Percentiles rank a stretch among this genome's conserved stretches.
Conservation (phyloP, 192 early-diverging fungal species). For the Phlyctochytrium planicorne region DNA sequence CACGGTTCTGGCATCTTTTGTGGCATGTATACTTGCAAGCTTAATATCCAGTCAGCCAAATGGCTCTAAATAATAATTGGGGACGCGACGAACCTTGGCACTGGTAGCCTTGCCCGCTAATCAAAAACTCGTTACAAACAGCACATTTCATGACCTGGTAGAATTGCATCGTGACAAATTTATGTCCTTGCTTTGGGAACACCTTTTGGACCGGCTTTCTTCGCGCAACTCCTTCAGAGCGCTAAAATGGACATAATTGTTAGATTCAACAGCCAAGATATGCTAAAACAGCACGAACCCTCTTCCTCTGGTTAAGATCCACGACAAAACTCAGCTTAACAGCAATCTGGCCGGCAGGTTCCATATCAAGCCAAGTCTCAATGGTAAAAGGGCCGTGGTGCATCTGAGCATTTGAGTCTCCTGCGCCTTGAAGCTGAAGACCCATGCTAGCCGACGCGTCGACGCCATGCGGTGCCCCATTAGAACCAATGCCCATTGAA, state of each 20-base stretch:
- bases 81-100: conserved; percentile 70
- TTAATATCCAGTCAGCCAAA: no score
- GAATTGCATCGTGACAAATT: conserved; percentile 85
- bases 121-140: conserved; percentile 90
- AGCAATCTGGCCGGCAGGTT: conserved; percentile 85
- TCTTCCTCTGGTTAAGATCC: conserved; percentile 17
- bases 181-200: conserved; percentile 88
- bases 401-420: background rate
- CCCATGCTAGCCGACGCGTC: background rate
- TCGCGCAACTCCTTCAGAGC: conserved; percentile 40
- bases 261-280: background rate
- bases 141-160: conserved; percentile 99
- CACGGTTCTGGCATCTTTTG: conserved; percentile 79
- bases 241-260: no score
- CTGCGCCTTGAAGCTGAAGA: background rate
- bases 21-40: conserved; percentile 95
- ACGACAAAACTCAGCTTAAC: conserved; percentile 74
- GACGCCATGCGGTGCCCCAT: background rate
- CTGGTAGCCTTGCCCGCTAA: conserved; percentile 83
- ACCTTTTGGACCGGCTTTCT: conserved; percentile 78
- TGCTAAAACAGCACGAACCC: background rate
- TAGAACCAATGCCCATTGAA: conserved; percentile 30
- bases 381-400: conserved; percentile 26
- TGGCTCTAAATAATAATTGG: background rate
- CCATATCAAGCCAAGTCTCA: conserved; percentile 87